Base-by-base conservation (phyloP, 345 rosid genomes). In the Salix caprea region DNA sequence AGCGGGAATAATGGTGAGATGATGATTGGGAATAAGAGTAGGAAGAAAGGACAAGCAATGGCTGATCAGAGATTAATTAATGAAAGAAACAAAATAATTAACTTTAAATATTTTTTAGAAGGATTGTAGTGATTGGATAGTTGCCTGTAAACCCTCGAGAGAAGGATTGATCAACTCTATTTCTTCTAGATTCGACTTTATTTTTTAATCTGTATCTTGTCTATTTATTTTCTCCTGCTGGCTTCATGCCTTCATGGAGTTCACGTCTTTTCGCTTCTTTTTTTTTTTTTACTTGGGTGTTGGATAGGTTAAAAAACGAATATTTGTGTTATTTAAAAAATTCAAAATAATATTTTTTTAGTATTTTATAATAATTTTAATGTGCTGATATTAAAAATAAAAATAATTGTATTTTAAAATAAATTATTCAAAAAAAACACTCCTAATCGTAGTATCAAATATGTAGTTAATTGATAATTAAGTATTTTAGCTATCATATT, bases 1-100 rank as follows among this genome's bases (percentile, higher is more conserved):
- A 87, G 91, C 89, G 94, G 90, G 91, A 90, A 88, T 87, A 70
- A 81, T 78, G 50, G 85, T 12, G 61, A 77, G 39, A 36, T 11
- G 69, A 34, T 40, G 54, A 37, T 65, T 74, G 61, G 44, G 69
- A 71, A 42, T 44, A 46, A 5, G 14, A 76, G 48, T 26, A 26
- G 54, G 23, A 32, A 65, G 44, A 46, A 14, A 46, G 19, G 71
- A 60, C 74, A 44, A 9, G 2, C 8, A n/a, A 9, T 50, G 23
- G 16, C 73, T 30, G 6, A 32, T 36, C 70, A 9, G 11, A 23
- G 28, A n/a, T 23, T n/a, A n/a, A 56, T n/a, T 2, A 56, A 23
- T 56, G 14, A 56, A 56, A 56, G 13, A 56, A 56, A 56, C 14
- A n/a, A n/a, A 56, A 56, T 56, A 56, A 56, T 58, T 58, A n/a